Evolutionary conservation across 2,329 filamentous ascomycete species (phyloP), one percentile per base, ranked within the genome.

Genomic region (Decorospora gaudefroyi): DNA sequence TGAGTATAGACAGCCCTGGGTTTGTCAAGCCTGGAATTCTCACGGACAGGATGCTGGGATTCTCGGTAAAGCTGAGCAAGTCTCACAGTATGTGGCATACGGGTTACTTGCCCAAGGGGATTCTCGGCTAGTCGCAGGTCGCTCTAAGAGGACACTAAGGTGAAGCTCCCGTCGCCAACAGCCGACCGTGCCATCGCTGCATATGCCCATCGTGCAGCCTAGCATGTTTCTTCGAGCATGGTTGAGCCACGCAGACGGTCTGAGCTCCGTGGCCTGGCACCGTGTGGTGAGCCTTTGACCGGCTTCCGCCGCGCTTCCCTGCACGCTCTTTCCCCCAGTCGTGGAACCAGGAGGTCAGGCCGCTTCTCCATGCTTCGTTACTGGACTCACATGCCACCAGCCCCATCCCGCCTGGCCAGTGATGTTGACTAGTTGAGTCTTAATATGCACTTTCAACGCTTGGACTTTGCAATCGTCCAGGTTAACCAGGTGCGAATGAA

Each of bases 401-500:
- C 44, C 51, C 35, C 44, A 56, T 52, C 62, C 58, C 55, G 52
- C 56, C 49, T 47, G 31, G 26, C 48, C 54, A 57, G 53, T 55
- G 49, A 52, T 42, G 53, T 48, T 53, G 62, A 51, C 64, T 65
- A 68, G 64, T 49, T 36, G 39, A 54, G 40, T 53, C 59, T n/a
- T 57, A 66, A 63, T 53, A 44, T 63, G 65, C 64, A 61, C 59
- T 52, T 64, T 62, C 43, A 56, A 59, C 62, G 55, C 62, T 67
- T 66, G 61, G 64, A 57, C 55, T 41, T 50, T 57, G 57, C 59
- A 54, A 35, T 66, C 47, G 56, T 62, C 61, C 45, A 61, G 55
- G 60, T 65, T 64, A 59, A 62, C 60, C 59, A 59, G 54, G 53
- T 61, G 57, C 43, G 54, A 56, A 57, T 65, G 56, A 56, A 52